A percentile compares a stretch with the other conserved stretches of the same genome.
phyloP scores from a whole-genome alignment of 2,329 filamentous ascomycete genomes.

The Ilyonectria destructans region DNA sequence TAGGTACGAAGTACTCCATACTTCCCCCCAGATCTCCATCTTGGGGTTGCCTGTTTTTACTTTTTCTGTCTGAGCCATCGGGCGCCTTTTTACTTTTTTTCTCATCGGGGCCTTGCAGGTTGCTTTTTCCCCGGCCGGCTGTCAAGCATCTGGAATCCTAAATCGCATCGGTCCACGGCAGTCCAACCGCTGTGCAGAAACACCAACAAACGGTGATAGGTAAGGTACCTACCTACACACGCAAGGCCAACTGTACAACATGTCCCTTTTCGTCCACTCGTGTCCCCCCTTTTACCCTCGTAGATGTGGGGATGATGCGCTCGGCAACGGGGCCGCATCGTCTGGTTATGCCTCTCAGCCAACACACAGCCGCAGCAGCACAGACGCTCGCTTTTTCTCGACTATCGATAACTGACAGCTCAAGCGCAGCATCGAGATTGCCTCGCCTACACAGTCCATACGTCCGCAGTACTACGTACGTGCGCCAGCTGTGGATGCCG shows the following conservation, averaged over 20 bases:
- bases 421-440: neutral
- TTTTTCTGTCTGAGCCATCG: neutral
- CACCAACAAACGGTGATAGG: too few relatives aligned
- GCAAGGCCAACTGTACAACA: too few relatives aligned
- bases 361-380: neutral
- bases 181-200: neutral
- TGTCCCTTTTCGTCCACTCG: neutral
- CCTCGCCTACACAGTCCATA: neutral
- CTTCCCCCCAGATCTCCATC: too few relatives aligned
- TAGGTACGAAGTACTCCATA: neutral
- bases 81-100: neutral
- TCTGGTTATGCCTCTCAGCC: neutral
- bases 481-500: neutral
- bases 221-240: too few relatives aligned
- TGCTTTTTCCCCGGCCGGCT: neutral
- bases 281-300: neutral
- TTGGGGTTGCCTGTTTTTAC: neutral
- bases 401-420: neutral
- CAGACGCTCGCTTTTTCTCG: neutral
- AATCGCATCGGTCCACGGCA: neutral
- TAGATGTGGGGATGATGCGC: conserved; percentile 4
- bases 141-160: neutral
- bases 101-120: neutral
- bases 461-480: too few relatives aligned
- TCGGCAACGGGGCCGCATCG: neutral